Evolutionary conservation across 352 stramenopile genomes (phyloP).

Genomic region (Phytophthora europaea): DNA sequence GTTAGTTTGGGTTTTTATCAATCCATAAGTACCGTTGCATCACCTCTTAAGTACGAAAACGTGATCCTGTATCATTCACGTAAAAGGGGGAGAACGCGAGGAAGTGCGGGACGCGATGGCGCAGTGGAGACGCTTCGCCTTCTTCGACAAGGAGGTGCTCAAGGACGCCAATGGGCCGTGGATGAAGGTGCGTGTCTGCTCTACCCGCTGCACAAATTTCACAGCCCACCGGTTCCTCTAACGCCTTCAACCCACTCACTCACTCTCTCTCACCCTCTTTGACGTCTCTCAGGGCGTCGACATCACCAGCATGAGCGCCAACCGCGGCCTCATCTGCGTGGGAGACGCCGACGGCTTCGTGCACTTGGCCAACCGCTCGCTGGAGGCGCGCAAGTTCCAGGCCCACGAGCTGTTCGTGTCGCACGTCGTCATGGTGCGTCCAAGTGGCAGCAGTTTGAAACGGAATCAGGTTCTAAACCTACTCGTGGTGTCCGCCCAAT

Average conservation of each 20-base stretch:
- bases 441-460: neutral
- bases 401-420: conserved; percentile 90
- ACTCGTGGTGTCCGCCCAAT: conserved; percentile 2
- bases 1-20: neutral
- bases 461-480: neutral
- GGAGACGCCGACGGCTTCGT: conserved; percentile 87
- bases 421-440: conserved; percentile 86
- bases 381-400: conserved; percentile 87
- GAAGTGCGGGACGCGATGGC: conserved; percentile 58
- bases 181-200: conserved; percentile 72
- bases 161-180: conserved; percentile 85
- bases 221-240: conserved; percentile 7
- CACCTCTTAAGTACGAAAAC: conserved; percentile 18
- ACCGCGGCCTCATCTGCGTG: conserved; percentile 87
- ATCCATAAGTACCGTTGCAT: neutral
- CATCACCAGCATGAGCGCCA: conserved; percentile 89
- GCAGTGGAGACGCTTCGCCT: conserved; percentile 91
- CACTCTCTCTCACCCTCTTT: neutral
- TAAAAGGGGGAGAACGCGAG: conserved; percentile 25
- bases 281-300: conserved; percentile 68
- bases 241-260: conserved; percentile 2
- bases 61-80: conserved; percentile 30
- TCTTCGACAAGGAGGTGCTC: conserved; percentile 91
- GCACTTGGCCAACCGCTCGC: conserved; percentile 84
- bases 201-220: conserved; percentile 1